Evolutionary conservation across 352 stramenopile species (phyloP), one percentile per base, ranked within the genome.

Genomic region (Globisporangium barbulae): DNA sequence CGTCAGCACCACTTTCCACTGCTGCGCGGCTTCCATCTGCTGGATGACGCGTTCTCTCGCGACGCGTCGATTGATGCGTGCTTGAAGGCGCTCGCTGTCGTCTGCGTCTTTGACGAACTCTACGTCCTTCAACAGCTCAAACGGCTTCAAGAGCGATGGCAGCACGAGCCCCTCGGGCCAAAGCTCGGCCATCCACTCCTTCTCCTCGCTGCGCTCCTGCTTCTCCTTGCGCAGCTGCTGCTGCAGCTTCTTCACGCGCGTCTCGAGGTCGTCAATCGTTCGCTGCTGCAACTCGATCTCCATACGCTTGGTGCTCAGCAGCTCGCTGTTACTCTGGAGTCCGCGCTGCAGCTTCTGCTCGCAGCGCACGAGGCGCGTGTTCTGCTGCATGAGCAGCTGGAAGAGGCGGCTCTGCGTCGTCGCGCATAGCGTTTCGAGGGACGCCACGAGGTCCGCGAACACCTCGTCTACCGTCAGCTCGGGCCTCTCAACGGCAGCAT

Each of bases 121-220:
- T 28, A 64, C 13, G 15, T 45, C 47, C 17, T n/a, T 35, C 12
- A 21, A 33, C 28, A 25, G 59, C 42, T 71, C 76, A 52, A 79
- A 78, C 7, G 69, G 62, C 39, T 77, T 56, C 10, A 93, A 64
- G 6, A 93, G 63, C 3, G 85, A 89, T 0, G 83, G 84, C 19
- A 89, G 70, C 7, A 84, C 78, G 22, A 78, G 65, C 13, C 66
- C 69, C 10, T 84, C 69, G 0, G 85, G 85, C 85, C 85, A 93
- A n/a, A 91, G 65, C 28, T 72, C 58, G 5, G 69, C 69, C 5
- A 93, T 64, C 82, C 81, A 91, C 62, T 89, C 62, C 45, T 79
- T 81, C 65, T 93, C 85, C 17, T 88, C 81, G 0, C 41, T 48
- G 15, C 81, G 77, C 19, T 89, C 84, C 10, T 74, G 61, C 47